These are phyloP conservation scores for Leccinum variicolor DNA, from an alignment of 768 basidiomycete species.

Conservation along the genomic window DNA sequence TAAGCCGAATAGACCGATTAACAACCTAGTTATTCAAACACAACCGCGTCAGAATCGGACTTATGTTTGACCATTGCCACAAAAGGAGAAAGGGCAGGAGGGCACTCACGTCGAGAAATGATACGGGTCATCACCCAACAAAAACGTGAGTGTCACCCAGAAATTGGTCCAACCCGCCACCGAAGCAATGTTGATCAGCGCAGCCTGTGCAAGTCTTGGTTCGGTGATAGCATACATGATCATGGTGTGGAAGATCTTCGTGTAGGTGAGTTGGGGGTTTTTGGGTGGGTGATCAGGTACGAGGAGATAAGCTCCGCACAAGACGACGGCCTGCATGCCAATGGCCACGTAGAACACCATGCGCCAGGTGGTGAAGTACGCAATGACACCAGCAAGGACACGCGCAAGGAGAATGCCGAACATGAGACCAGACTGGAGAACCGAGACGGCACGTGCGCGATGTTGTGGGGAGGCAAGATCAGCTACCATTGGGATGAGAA, in stretches of 20 bases:
- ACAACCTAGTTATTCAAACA: slow-evolving; percentile 11
- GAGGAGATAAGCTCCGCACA: slow-evolving; percentile 29
- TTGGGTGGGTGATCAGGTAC: slow-evolving; percentile 44
- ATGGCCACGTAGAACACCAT: slow-evolving; percentile 42
- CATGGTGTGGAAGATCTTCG: slow-evolving; percentile 36
- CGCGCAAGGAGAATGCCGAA: slow-evolving; percentile 29
- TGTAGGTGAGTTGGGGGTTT: slow-evolving; percentile 35
- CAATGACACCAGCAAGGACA: slow-evolving; percentile 38
- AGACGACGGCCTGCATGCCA: slow-evolving; percentile 29
- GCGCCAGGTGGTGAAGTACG: slow-evolving; percentile 40
- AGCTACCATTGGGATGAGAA: slow-evolving; percentile 41
- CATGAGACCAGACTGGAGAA: slow-evolving; percentile 32
- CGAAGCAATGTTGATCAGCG: slow-evolving; percentile 25
- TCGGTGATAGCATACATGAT: slow-evolving; percentile 36
- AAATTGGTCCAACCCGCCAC: slow-evolving; percentile 33
- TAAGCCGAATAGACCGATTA: slow-evolving; percentile 48
- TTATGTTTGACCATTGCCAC: neutral
- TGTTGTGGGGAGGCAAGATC: slow-evolving; percentile 38
- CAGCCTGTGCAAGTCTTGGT: slow-evolving; percentile 39
- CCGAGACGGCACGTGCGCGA: slow-evolving; percentile 23
- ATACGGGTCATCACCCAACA: slow-evolving; percentile 42
- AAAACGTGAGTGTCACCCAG: slow-evolving; percentile 44
- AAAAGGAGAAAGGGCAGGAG: neutral
- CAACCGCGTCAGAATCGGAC: neutral
- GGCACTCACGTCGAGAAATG: slow-evolving; percentile 32